phyloP scores from a whole-genome alignment of 768 basidiomycete genomes.

The Lactifluus pinguis region DNA sequence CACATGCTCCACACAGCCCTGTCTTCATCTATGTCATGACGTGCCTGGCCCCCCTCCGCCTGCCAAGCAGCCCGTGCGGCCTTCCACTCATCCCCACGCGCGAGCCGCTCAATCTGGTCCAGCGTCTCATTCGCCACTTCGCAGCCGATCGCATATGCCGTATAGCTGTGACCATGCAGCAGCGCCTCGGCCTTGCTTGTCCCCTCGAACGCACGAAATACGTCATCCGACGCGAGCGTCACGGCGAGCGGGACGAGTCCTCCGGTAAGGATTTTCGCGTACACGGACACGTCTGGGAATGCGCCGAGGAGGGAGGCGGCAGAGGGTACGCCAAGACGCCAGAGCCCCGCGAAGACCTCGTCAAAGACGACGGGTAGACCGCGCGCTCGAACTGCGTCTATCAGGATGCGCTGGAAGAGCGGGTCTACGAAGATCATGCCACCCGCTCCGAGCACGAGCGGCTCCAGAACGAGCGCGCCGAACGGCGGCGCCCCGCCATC shows the following conservation, averaged over 20 bases:
- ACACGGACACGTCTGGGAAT: conserved; percentile 79
- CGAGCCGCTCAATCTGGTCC: conserved; percentile 47
- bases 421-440: conserved; percentile 98
- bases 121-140: conserved; percentile 82
- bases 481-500: conserved; percentile 34
- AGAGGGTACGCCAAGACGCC: conserved; percentile 72
- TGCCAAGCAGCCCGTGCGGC: conserved; percentile 55
- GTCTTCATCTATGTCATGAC: conserved; percentile 10
- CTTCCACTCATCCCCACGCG: conserved; percentile 45
- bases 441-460: conserved; percentile 88
- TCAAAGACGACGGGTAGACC: conserved; percentile 91
- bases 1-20: conserved; percentile 77
- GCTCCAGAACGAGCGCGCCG: conserved; percentile 82
- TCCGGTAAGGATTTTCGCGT: conserved; percentile 91
- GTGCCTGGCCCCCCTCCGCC: conserved; percentile 2
- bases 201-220: conserved; percentile 75
- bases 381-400: conserved; percentile 70
- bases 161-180: conserved; percentile 93
- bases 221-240: conserved; percentile 70
- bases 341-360: conserved; percentile 92
- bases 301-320: conserved; percentile 57
- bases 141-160: conserved; percentile 89
- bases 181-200: conserved; percentile 75
- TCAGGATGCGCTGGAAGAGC: conserved; percentile 81
- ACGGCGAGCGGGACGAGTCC: conserved; percentile 81